A percentile compares a stretch with the other conserved stretches of the same genome.
These are phyloP conservation scores for Iberis pinnata DNA, from an alignment of 345 rosid species.

Conservation along the genomic window DNA sequence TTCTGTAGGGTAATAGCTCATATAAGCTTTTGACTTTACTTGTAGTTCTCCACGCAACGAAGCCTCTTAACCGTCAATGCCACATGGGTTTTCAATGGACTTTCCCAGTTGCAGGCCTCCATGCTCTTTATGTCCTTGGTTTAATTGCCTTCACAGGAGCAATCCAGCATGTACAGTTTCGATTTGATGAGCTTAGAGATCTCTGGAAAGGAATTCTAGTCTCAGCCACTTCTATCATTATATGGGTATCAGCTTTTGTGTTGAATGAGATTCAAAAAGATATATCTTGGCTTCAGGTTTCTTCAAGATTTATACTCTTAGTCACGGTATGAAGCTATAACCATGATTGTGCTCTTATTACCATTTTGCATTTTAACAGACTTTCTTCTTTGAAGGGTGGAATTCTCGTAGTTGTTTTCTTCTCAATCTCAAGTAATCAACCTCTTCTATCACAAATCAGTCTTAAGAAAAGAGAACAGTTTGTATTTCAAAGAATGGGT, in stretches of 20 bases:
- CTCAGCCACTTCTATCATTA: conserved; percentile 60
- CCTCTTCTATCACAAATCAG: conserved; percentile 86
- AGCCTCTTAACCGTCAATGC: conserved; percentile 54
- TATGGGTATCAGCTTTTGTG: conserved; percentile 59
- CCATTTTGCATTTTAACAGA: background rate
- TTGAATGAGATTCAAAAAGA: conserved; percentile 57
- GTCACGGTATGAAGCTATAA: conserved; percentile 43
- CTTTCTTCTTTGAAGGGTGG: conserved; percentile 46
- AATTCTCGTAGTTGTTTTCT: conserved; percentile 57
- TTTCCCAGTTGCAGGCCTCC: conserved; percentile 51
- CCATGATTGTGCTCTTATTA: background rate
- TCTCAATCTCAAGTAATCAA: conserved; percentile 78
- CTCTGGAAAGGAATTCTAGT: conserved; percentile 77
- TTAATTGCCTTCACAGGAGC: conserved; percentile 57
- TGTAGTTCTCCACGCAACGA: conserved; percentile 56
- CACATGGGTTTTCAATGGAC: conserved; percentile 55
- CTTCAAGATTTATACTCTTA: conserved; percentile 73
- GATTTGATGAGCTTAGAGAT: conserved; percentile 80
- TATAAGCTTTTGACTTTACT: conserved; percentile 9
- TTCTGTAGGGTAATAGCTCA: conserved; percentile 10
- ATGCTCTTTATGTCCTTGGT: conserved; percentile 44
- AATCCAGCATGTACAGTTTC: conserved; percentile 70
- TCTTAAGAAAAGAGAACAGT: conserved; percentile 56
- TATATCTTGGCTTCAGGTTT: conserved; percentile 65
- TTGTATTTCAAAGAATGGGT: conserved; percentile 65